Percentiles rank a stretch among this genome's conserved stretches.
These are phyloP conservation scores for Termitomyces sp. DNA, from an alignment of 768 basidiomycete genomes.

Conservation along the genomic window DNA sequence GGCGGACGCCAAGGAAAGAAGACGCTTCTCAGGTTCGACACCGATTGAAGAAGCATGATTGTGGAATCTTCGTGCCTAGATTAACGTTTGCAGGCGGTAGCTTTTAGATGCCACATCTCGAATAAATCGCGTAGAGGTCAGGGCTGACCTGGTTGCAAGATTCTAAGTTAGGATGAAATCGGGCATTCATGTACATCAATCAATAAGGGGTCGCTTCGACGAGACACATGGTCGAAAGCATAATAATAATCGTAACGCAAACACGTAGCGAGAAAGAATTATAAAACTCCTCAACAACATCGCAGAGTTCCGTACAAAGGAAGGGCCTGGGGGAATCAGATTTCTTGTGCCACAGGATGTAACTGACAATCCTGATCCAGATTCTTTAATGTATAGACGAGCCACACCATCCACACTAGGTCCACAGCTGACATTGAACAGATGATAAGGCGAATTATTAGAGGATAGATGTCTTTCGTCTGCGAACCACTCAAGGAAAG, in stretches of 20 bases:
- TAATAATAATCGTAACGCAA: no score
- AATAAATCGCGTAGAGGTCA: neutral
- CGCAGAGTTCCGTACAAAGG: neutral
- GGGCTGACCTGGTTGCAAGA: neutral
- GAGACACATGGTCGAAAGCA: neutral
- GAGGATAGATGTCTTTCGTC: neutral
- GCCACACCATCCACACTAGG: no score
- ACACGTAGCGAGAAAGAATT: neutral
- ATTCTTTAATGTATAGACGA: neutral
- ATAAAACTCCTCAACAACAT: neutral
- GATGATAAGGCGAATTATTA: neutral
- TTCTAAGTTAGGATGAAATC: no score
- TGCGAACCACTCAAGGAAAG: neutral
- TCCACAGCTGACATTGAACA: neutral
- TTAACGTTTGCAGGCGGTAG: neutral
- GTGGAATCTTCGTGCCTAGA: no score
- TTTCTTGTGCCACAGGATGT: neutral
- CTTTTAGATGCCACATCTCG: neutral
- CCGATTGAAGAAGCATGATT: constrained; percentile 5
- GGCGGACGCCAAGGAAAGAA: constrained; percentile 35
- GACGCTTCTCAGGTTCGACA: constrained; percentile 33
- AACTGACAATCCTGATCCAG: neutral
- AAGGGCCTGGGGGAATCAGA: neutral
- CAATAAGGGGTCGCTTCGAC: no score
- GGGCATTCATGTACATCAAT: neutral